Base-by-base conservation (phyloP, 257 asterid genomes). In the Forsythia suspensa region DNA sequence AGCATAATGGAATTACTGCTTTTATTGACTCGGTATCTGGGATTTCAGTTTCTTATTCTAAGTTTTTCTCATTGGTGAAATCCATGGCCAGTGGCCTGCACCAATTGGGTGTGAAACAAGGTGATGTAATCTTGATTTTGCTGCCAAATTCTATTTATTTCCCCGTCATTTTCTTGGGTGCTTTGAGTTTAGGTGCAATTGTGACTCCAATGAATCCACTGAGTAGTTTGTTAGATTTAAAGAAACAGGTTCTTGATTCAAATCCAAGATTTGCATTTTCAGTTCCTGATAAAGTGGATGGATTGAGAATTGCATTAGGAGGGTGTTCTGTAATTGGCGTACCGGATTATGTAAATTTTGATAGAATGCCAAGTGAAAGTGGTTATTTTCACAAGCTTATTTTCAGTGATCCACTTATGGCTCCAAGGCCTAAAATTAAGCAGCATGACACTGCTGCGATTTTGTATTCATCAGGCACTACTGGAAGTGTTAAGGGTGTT, bases 381-480 rank as follows among this genome's bases (percentile, higher is more conserved):
- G 86, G 90, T 70, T 72, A 46, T 43, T 86, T 92, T 65, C 66
- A 51, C 77, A 82, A 84, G 71, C 79, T 92, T n/a, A 67, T 94
- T 83, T 76, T 87, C 0, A 85, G 89, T 81, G 90, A 92, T 85
- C 89, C 94, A 16, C 42, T 57, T 38, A 68, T 80, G 89, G 97
- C 90, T 36, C 94, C 92, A 0, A 85, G 84, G 81, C 88, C 90
- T 73, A 84, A 72, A 73, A 89, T 94, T 43, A 81, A 36, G 67
- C 96, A 88, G 66, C 81, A 88, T 52, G 96, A 94, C 77, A 79
- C 85, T 6, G 97, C 98, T 0, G 97, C 92, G 13, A 88, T 94
- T 73, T 65, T 94, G 83, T 93, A 88, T 74, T 93, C 98, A 12
- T 91, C 98, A 12, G 94, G 97, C 76, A 93, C 98, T 18, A 91